These are phyloP conservation scores for Geosmithia morbida DNA, from an alignment of 2,329 filamentous ascomycete genomes.

Conservation along the genomic window DNA sequence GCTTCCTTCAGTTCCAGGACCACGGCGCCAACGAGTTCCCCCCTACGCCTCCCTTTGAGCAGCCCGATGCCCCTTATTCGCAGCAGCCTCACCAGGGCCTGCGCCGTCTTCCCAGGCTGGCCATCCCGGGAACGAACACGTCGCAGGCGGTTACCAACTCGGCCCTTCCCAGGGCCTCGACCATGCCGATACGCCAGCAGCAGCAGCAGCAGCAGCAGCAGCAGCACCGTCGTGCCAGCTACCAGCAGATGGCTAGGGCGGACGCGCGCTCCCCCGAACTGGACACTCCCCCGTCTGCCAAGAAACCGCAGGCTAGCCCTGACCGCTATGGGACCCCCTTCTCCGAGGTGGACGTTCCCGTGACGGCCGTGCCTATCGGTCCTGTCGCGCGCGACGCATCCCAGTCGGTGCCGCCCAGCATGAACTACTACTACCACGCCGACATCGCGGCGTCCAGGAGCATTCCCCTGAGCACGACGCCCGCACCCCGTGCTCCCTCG, in stretches of 20 bases:
- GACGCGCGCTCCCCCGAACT: constrained; percentile 40
- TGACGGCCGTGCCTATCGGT: constrained; percentile 57
- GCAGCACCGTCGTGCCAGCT: constrained; percentile 1
- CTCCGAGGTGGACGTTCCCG: constrained; percentile 78
- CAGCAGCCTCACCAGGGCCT: constrained; percentile 38
- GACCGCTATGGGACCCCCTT: constrained; percentile 78
- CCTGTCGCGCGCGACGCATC: constrained; percentile 67
- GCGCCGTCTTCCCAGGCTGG: constrained; percentile 44
- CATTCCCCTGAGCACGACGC: constrained; percentile 9
- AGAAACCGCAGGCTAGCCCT: constrained; percentile 20
- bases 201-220: constrained; percentile 8
- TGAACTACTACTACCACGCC: constrained; percentile 61
- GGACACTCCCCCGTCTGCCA: constrained; percentile 27
- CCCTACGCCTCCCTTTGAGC: constrained; percentile 55
- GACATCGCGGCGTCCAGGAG: constrained; percentile 6
- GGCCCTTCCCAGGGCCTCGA: constrained; percentile 13
- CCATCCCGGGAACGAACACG: constrained; percentile 33
- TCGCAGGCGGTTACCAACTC: constrained; percentile 6
- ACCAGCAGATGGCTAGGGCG: constrained; percentile 29
- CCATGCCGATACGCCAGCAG: constrained; percentile 13
- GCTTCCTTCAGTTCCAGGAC: constrained; percentile 80
- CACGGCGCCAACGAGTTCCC: constrained; percentile 39
- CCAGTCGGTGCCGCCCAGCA: constrained; percentile 87
- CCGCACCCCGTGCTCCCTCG: constrained; percentile 31
- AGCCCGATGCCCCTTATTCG: constrained; percentile 26